Conservation (phyloP, 257 asterid genomes). For the Fraxinus pennsylvanica region DNA sequence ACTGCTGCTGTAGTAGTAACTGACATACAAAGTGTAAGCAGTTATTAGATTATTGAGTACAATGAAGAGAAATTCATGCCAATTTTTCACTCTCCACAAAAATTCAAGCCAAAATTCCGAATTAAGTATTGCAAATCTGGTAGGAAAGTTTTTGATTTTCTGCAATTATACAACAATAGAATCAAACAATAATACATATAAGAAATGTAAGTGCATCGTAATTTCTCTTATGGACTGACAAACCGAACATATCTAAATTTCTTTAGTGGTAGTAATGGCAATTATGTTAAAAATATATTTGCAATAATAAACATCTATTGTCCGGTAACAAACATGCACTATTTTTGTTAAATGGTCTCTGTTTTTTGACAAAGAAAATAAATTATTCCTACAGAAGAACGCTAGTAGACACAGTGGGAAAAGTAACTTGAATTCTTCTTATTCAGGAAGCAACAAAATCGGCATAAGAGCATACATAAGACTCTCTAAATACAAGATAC, state of each 20-base stretch:
- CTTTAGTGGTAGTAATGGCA: background rate
- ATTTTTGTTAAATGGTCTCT: background rate
- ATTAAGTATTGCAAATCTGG: background rate
- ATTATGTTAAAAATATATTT: background rate
- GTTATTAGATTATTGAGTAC: conserved; percentile 11
- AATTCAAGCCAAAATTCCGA: background rate
- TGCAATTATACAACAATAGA: background rate
- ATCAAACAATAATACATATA: background rate
- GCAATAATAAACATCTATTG: background rate
- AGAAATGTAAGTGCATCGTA: background rate
- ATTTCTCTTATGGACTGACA: background rate
- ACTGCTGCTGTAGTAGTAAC: conserved; percentile 90
- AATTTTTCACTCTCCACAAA: background rate
- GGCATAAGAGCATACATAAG: background rate
- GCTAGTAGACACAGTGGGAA: background rate
- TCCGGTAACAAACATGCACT: background rate
- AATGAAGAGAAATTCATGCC: background rate
- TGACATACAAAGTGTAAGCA: conserved; percentile 29
- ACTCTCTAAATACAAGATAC: too few species aligned
- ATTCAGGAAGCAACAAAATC: background rate
- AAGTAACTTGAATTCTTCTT: background rate
- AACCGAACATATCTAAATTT: background rate
- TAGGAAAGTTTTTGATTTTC: background rate
- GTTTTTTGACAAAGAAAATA: background rate
- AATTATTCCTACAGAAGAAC: background rate